These are phyloP conservation scores for Fusarium liriodendri DNA, from an alignment of 2,329 filamentous ascomycete genomes.

Conservation along the genomic window DNA sequence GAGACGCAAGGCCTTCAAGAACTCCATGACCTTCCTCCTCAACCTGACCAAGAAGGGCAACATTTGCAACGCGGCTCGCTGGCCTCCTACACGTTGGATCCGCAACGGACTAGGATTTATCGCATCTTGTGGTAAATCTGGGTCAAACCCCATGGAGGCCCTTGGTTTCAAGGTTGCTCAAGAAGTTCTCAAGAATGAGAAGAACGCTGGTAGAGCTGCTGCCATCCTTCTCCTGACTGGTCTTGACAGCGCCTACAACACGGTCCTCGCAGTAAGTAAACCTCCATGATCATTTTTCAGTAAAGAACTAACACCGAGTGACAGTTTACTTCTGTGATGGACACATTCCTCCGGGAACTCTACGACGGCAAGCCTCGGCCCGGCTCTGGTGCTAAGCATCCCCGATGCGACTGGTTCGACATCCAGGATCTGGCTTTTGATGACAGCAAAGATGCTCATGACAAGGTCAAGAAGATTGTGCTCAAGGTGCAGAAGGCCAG, in stretches of 20 bases:
- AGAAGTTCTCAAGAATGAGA: conserved; percentile 17
- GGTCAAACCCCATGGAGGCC: conserved; percentile 23
- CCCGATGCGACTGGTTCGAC: background rate
- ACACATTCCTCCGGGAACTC: conserved; percentile 2
- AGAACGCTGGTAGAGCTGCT: conserved; percentile 12
- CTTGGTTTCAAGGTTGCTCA: conserved; percentile 26
- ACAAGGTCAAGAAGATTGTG: conserved; percentile 3
- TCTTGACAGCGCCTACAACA: conserved; percentile 30
- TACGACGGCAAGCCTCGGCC: background rate
- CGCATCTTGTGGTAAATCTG: background rate
- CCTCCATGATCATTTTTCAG: background rate
- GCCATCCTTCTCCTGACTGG: conserved; percentile 30
- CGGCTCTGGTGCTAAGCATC: background rate
- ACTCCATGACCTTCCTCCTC: conserved; percentile 29
- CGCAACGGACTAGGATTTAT: background rate
- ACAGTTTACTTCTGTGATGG: conserved; percentile 29
- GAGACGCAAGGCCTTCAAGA: conserved; percentile 33
- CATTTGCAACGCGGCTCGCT: conserved; percentile 27
- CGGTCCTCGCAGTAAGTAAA: conserved; percentile 21
- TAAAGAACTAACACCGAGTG: background rate
- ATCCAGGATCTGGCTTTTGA: background rate
- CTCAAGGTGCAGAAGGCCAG: conserved; percentile 14
- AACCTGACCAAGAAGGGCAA: conserved; percentile 20
- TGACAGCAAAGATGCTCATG: background rate
- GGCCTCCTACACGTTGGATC: background rate